Conservation (phyloP, 257 asterid genomes). For the Nicotiana obtusifolia region DNA sequence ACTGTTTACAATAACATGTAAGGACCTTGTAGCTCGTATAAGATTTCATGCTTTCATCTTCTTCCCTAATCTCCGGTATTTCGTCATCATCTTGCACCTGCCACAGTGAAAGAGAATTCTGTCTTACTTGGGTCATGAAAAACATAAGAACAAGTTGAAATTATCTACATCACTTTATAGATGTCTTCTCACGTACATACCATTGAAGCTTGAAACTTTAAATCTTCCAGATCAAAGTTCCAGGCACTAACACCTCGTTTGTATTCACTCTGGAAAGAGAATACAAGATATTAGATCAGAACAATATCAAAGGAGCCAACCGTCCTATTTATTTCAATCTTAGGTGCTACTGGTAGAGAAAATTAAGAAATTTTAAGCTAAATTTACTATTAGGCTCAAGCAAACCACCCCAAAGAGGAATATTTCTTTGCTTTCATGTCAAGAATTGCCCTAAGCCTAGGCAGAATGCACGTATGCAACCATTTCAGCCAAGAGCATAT, state of each 20-base stretch:
- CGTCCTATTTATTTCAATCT: not conserved
- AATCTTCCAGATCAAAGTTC: slow-evolving; percentile 95
- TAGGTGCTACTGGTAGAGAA: not conserved
- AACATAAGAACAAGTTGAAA: not conserved
- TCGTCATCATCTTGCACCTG: slow-evolving; percentile 92
- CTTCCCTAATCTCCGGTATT: slow-evolving; percentile 62
- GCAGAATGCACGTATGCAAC: not conserved
- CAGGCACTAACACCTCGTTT: slow-evolving; percentile 99
- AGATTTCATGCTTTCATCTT: slow-evolving; percentile 35
- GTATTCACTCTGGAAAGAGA: slow-evolving; percentile 69
- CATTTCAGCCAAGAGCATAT: not conserved
- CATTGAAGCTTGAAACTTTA: slow-evolving; percentile 90
- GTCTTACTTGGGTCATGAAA: not conserved
- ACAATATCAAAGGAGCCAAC: not conserved
- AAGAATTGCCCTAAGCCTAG: not conserved
- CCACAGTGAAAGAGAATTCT: slow-evolving; percentile 7
- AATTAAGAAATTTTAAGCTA: not conserved
- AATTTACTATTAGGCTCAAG: not conserved
- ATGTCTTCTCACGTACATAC: slow-evolving; percentile 38
- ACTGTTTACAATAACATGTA: not conserved
- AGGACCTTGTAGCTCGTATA: slow-evolving; percentile 43
- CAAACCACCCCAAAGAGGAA: not conserved
- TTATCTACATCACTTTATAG: not conserved
- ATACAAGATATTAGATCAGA: slow-evolving; percentile 5
- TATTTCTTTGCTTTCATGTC: not conserved